Evolutionary conservation across 2,329 filamentous ascomycete species (phyloP).

Genomic region (Chaetomiaceae sp.): DNA sequence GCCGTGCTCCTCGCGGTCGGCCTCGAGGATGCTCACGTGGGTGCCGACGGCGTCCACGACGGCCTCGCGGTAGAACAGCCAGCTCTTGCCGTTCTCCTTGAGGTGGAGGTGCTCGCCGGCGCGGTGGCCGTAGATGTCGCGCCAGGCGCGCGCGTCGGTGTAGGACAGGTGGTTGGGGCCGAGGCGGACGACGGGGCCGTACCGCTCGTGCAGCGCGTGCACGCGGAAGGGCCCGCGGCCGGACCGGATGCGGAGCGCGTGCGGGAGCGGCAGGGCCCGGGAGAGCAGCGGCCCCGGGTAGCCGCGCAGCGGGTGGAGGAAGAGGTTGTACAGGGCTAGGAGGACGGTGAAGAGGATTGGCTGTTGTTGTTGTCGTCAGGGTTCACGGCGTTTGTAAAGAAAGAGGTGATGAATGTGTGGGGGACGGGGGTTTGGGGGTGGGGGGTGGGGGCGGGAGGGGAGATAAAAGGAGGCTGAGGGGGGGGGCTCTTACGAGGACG

Average conservation of each 20-base stretch:
- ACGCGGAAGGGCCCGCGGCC: conserved; percentile 54
- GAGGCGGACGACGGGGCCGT: conserved; percentile 44
- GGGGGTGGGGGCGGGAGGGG: background rate
- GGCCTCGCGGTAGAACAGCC: conserved; percentile 1
- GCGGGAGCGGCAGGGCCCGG: conserved; percentile 18
- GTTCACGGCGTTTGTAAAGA: too few species aligned
- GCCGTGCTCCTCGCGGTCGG: conserved; percentile 32
- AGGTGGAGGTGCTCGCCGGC: conserved; percentile 47
- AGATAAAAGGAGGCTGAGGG: background rate
- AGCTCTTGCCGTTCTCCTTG: conserved; percentile 16
- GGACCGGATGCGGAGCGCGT: conserved; percentile 40
- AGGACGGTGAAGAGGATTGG: conserved; percentile 6
- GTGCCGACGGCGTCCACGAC: conserved; percentile 8
- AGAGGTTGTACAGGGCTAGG: conserved; percentile 31
- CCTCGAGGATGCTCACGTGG: conserved; percentile 31
- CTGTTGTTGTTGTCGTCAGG: too few species aligned
- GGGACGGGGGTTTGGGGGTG: too few species aligned
- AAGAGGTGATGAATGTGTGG: too few species aligned
- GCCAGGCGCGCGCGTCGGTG: conserved; percentile 36
- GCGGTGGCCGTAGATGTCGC: conserved; percentile 38
- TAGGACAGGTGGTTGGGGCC: conserved; percentile 46
- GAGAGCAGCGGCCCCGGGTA: conserved; percentile 32
- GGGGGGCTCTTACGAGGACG: background rate
- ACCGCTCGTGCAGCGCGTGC: conserved; percentile 34
- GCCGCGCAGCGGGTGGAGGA: conserved; percentile 32